A percentile compares a stretch with the other conserved stretches of the same genome.
phyloP scores from a whole-genome alignment of 768 basidiomycete genomes.

The Lactarius evosmus region DNA sequence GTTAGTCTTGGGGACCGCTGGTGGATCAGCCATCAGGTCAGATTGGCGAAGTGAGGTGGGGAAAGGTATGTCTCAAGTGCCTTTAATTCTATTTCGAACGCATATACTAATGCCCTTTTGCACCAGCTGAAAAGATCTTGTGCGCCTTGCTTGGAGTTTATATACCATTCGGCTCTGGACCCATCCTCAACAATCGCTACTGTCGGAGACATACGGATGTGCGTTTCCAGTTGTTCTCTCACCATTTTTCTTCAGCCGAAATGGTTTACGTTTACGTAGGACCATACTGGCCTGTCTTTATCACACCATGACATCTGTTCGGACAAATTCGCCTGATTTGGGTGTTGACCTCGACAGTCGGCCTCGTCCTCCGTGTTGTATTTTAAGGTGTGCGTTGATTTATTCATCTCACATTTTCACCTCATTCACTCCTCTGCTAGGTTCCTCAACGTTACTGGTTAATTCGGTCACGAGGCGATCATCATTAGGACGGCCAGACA shows the following conservation, averaged over 20 bases:
- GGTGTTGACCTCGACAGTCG: neutral
- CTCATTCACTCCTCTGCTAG: neutral
- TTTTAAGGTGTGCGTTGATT: neutral
- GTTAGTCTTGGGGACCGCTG: neutral
- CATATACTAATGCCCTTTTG: conserved; percentile 13
- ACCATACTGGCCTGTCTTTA: neutral
- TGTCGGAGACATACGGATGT: neutral
- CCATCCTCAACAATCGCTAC: neutral
- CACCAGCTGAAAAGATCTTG: neutral
- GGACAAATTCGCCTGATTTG: neutral
- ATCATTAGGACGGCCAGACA: neutral
- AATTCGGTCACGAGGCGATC: conserved; percentile 2
- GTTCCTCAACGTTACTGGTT: neutral
- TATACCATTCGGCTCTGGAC: neutral
- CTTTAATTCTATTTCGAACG: conserved; percentile 2
- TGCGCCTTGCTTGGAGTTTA: neutral
- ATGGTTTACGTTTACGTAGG: neutral
- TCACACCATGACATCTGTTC: neutral
- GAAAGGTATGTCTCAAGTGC: neutral
- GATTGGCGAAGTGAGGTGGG: neutral
- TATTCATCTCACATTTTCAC: neutral
- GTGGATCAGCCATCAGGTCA: neutral
- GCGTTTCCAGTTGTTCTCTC: conserved; percentile 1
- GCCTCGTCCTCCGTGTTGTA: neutral
- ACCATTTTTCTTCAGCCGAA: neutral